phyloP scores from a whole-genome alignment of 176 grass and related monocot genomes.

The Cenchrus americanus region DNA sequence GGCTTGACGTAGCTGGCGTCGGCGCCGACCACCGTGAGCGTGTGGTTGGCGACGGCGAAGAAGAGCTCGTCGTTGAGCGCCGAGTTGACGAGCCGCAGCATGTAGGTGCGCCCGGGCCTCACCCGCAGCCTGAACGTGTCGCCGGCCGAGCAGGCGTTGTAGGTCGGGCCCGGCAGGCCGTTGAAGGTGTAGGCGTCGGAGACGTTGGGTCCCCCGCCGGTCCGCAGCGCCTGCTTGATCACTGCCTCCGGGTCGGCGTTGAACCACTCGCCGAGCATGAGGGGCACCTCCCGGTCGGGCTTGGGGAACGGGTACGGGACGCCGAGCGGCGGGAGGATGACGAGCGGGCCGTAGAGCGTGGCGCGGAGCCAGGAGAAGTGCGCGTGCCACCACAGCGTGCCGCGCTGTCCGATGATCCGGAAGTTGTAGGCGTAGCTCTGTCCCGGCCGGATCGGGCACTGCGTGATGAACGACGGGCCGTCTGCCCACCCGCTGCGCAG shows the following conservation, averaged over 20 bases:
- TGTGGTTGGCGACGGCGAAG: conserved; percentile 77
- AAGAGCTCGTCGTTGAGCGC: conserved; percentile 92
- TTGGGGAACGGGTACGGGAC: conserved; percentile 60
- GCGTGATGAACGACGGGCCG: conserved; percentile 64
- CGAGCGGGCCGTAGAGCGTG: conserved; percentile 59
- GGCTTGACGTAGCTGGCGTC: conserved; percentile 82
- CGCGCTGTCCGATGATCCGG: conserved; percentile 52
- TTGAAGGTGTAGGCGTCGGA: conserved; percentile 89
- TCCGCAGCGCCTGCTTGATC: conserved; percentile 63
- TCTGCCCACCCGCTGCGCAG: conserved; percentile 63
- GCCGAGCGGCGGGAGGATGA: conserved; percentile 59
- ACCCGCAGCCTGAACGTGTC: conserved; percentile 69
- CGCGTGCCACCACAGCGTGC: conserved; percentile 75
- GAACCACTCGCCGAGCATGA: conserved; percentile 88
- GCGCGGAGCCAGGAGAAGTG: conserved; percentile 69
- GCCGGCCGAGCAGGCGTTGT: conserved; percentile 60
- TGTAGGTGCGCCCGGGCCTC: conserved; percentile 53
- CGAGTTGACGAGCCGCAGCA: conserved; percentile 83
- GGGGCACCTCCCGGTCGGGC: conserved; percentile 42
- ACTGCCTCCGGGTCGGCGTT: conserved; percentile 78
- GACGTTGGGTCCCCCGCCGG: conserved; percentile 75
- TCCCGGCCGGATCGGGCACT: conserved; percentile 65
- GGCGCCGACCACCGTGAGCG: conserved; percentile 70
- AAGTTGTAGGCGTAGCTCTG: conserved; percentile 62
- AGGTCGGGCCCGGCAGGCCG: conserved; percentile 64